A percentile compares a stretch with the other conserved stretches of the same genome.
Evolutionary conservation across 352 stramenopile genomes (phyloP).

Genomic region (Peronospora belbahrii): DNA sequence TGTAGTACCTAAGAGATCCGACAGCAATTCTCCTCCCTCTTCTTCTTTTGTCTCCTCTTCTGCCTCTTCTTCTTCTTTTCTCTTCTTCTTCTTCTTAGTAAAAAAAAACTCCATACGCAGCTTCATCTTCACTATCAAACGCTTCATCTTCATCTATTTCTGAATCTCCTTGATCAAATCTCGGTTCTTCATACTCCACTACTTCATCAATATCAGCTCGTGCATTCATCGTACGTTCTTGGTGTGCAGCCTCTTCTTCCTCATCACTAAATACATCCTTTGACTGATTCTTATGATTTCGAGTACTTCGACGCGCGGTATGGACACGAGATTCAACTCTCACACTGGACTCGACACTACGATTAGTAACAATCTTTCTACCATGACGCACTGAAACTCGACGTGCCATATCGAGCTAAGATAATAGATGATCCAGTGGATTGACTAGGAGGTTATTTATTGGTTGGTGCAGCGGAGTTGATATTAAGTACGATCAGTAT

Average conservation of each 20-base stretch:
- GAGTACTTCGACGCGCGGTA: slow-evolving; percentile 1
- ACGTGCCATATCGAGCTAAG: slow-evolving; percentile 16
- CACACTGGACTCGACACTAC: neutral
- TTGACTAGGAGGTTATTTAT: too few species aligned
- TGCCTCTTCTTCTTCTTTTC: slow-evolving; percentile 27
- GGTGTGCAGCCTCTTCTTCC: slow-evolving; percentile 43
- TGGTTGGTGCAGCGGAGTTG: neutral
- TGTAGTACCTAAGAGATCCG: slow-evolving; percentile 55
- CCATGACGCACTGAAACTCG: slow-evolving; percentile 15
- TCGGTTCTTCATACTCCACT: slow-evolving; percentile 77
- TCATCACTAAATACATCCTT: slow-evolving; percentile 80
- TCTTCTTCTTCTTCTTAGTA: slow-evolving; percentile 16
- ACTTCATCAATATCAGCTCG: slow-evolving; percentile 74
- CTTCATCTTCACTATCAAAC: slow-evolving; percentile 92
- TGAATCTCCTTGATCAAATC: slow-evolving; percentile 83
- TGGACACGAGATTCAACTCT: neutral
- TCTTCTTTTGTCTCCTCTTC: slow-evolving; percentile 41
- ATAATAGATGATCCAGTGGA: too few species aligned
- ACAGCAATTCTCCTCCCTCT: slow-evolving; percentile 61
- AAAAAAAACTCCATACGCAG: slow-evolving; percentile 85
- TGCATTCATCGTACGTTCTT: slow-evolving; percentile 53
- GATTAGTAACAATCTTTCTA: slow-evolving; percentile 1
- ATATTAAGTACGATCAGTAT: slow-evolving; percentile 12
- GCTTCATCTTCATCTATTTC: slow-evolving; percentile 91
- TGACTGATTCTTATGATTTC: neutral